A percentile compares a stretch with the other conserved stretches of the same genome.
These are phyloP conservation scores for Suillus variegatus DNA, from an alignment of 768 basidiomycete genomes.

Conservation along the genomic window DNA sequence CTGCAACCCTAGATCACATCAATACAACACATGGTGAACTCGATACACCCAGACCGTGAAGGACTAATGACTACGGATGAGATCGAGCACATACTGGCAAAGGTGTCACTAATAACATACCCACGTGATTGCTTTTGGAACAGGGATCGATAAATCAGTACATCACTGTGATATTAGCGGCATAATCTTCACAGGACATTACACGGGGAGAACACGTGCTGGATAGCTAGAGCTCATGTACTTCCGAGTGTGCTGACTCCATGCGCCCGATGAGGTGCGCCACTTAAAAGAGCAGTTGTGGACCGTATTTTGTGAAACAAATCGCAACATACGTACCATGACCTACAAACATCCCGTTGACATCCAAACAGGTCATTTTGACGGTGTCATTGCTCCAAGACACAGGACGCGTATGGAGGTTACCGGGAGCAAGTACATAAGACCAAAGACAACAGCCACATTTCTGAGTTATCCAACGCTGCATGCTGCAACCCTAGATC, in stretches of 20 bases:
- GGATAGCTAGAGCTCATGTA: not conserved
- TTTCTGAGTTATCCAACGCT: not conserved
- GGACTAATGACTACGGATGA: not conserved
- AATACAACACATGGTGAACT: not conserved
- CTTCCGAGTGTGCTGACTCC: not conserved
- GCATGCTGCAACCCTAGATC: not conserved
- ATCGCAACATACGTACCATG: not conserved
- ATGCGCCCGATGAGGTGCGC: not conserved
- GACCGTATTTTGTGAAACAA: not conserved
- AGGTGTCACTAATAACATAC: too few species aligned
- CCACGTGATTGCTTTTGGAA: not conserved
- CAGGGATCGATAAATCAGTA: not conserved
- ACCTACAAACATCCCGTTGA: slow-evolving; percentile 17
- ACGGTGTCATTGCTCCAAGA: not conserved
- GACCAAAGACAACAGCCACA: not conserved
- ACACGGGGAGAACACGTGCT: not conserved
- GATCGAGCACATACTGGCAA: too few species aligned
- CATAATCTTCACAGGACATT: not conserved
- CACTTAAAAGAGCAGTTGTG: not conserved
- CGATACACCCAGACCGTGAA: not conserved
- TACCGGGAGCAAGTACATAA: not conserved
- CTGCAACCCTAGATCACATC: not conserved
- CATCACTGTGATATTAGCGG: not conserved
- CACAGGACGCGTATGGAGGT: not conserved
- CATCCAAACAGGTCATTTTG: slow-evolving; percentile 17